These are phyloP conservation scores for Rhododendron williamsianum DNA, from an alignment of 148 eudicot species.

Conservation along the genomic window DNA sequence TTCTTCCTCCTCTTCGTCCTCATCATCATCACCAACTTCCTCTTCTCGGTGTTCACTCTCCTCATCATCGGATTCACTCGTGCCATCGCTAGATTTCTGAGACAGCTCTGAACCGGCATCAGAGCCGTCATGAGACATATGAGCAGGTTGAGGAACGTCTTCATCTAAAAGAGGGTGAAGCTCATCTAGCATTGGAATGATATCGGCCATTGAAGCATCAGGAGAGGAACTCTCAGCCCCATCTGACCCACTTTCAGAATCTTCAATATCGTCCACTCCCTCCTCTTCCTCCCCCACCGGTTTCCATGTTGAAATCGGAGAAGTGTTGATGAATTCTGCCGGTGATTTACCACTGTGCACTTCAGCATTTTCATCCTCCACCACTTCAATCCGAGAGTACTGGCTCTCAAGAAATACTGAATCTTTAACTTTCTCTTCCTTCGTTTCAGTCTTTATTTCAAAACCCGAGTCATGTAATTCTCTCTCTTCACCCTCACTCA, in stretches of 20 bases:
- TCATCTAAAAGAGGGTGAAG: slow-evolving; percentile 41
- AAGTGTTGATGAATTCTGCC: slow-evolving; percentile 7
- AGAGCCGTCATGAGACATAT: slow-evolving; percentile 19
- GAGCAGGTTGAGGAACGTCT: slow-evolving; percentile 21
- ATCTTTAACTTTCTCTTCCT: slow-evolving; percentile 4
- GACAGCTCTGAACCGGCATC: slow-evolving; percentile 24
- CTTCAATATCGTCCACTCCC: slow-evolving; percentile 13
- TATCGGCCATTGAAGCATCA: slow-evolving; percentile 45
- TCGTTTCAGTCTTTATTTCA: slow-evolving; percentile 7
- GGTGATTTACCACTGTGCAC: slow-evolving; percentile 8
- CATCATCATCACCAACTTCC: slow-evolving; percentile 29
- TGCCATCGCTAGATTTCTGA: slow-evolving; percentile 20
- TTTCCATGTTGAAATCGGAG: slow-evolving; percentile 12
- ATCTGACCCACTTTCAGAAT: slow-evolving; percentile 32
- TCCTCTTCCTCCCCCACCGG: slow-evolving; percentile 19
- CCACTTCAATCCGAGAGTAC: neutral
- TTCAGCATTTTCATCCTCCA: slow-evolving; percentile 13
- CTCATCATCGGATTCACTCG: slow-evolving; percentile 17
- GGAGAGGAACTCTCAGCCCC: slow-evolving; percentile 34
- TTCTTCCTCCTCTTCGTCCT: slow-evolving; percentile 42
- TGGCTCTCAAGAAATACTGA: slow-evolving; percentile 15
- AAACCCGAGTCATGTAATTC: neutral
- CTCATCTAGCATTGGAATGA: slow-evolving; percentile 38
- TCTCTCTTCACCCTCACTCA: slow-evolving; percentile 8
- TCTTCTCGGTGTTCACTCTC: slow-evolving; percentile 21